Percentiles rank a stretch among this genome's conserved stretches.
Conservation (phyloP, 78 protist genomes). For the Dictyostelium intermedium region DNA sequence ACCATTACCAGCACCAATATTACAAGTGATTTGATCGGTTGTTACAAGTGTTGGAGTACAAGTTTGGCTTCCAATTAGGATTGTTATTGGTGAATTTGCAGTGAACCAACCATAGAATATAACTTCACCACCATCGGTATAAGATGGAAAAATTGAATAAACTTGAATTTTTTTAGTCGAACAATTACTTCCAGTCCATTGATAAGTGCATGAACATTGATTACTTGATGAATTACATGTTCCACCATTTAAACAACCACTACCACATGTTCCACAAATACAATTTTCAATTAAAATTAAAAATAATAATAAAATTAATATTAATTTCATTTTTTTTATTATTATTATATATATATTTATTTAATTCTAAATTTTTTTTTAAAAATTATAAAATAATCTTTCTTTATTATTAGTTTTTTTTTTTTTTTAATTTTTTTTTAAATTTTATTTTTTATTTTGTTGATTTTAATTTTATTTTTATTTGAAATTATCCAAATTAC, state of each 20-base stretch:
- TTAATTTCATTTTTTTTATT: background rate
- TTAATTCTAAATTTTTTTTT: background rate
- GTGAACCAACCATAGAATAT: background rate
- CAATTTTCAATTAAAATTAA: background rate
- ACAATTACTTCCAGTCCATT: background rate
- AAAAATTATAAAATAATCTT: no score
- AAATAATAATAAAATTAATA: background rate
- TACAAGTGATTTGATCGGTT: background rate
- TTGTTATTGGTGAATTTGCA: background rate
- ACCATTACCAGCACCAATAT: slow-evolving; percentile 7
- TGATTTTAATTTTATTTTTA: no score
- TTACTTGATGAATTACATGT: background rate
- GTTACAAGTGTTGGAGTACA: background rate
- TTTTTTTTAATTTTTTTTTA: no score
- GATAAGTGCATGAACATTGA: background rate
- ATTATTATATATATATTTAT: background rate
- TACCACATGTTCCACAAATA: background rate
- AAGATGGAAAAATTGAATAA: background rate
- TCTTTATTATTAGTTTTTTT: no score
- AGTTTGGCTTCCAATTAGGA: background rate
- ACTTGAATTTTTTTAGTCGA: background rate
- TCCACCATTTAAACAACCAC: background rate
- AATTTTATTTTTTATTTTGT: no score
- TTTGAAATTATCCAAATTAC: no score
- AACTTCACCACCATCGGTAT: background rate